phyloP scores from a whole-genome alignment of 257 asterid species.

The Nicotiana tomentosiformis region DNA sequence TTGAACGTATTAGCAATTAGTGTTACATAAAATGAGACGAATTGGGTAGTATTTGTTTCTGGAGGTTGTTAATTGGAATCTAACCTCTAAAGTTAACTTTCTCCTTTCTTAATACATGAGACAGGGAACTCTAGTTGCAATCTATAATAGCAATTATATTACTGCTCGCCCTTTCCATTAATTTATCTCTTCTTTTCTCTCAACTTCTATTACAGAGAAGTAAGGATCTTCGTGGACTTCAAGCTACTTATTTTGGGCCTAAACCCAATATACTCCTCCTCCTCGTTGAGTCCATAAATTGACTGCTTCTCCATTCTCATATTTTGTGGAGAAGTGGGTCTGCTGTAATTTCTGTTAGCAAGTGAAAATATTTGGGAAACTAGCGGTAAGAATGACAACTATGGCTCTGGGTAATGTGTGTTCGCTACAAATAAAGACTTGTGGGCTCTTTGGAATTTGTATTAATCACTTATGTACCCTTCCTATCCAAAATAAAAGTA shows the following conservation, averaged over 20 bases:
- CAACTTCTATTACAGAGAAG: no score
- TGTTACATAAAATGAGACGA: no score
- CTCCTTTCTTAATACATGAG: no score
- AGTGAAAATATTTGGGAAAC: slow-evolving; percentile 11
- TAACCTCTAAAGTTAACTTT: no score
- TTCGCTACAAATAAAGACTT: slow-evolving; percentile 31
- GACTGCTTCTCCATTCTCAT: neutral
- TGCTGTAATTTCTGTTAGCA: neutral
- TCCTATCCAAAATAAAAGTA: slow-evolving; percentile 31
- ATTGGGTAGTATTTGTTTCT: no score
- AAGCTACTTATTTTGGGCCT: neutral
- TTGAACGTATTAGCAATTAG: no score
- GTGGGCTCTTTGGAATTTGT: slow-evolving; percentile 43
- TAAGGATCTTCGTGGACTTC: neutral
- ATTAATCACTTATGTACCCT: slow-evolving; percentile 18
- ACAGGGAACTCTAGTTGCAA: no score
- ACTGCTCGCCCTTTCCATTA: no score
- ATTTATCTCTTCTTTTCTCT: no score
- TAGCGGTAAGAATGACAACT: neutral
- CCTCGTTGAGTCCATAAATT: neutral
- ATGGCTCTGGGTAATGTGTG: slow-evolving; percentile 36
- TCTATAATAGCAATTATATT: no score
- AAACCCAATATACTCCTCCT: neutral
- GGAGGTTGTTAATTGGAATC: no score
- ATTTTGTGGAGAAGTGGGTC: neutral